Conservation (phyloP, 2,329 filamentous ascomycete species). For the Penicillium sp. region DNA sequence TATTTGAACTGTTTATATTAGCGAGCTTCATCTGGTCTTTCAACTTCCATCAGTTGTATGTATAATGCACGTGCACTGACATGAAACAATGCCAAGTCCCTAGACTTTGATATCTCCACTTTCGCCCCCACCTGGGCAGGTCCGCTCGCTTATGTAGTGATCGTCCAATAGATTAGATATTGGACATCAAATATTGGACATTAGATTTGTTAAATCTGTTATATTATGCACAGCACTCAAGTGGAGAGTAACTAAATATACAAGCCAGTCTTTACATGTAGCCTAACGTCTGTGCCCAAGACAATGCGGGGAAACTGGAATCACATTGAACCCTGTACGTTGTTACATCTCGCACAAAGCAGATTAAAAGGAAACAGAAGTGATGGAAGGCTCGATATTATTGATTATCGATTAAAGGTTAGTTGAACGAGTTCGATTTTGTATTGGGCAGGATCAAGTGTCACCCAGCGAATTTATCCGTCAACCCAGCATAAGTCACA, state of each 20-base stretch:
- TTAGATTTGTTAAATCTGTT: neutral
- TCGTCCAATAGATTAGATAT: neutral
- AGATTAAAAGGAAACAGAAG: neutral
- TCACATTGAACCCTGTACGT: neutral
- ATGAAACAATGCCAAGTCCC: constrained; percentile 2
- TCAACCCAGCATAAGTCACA: constrained; percentile 8
- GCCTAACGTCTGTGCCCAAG: neutral
- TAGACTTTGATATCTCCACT: constrained; percentile 1
- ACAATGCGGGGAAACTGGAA: neutral
- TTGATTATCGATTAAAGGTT: constrained; percentile 5
- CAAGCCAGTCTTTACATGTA: neutral
- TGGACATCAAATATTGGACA: neutral
- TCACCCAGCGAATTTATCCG: constrained; percentile 1
- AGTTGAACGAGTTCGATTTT: constrained; percentile 6
- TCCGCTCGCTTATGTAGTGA: constrained; percentile 4
- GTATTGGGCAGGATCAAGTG: constrained; percentile 2
- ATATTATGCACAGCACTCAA: neutral
- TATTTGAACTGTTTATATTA: neutral
- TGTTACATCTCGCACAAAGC: neutral
- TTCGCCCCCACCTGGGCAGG: neutral
- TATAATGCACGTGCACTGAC: neutral
- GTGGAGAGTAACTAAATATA: neutral
- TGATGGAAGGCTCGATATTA: constrained; percentile 4
- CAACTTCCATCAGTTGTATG: neutral
- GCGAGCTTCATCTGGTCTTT: neutral